Conservation (phyloP, 2,329 filamentous ascomycete genomes). For the Rhexocercosporidium sp. region DNA sequence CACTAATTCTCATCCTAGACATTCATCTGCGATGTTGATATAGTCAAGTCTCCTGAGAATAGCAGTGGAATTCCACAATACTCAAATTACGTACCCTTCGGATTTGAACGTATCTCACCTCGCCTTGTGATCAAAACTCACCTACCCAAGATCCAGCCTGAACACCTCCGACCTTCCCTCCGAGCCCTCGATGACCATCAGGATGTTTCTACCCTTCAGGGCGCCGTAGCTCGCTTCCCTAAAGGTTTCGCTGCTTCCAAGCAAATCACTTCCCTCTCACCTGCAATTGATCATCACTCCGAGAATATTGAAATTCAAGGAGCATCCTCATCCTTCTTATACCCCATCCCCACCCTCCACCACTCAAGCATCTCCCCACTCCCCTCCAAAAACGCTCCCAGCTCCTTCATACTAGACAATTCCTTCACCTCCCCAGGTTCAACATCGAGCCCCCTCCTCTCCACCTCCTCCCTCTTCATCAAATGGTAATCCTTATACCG, state of each 20-base stretch:
- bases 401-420: constrained; percentile 33
- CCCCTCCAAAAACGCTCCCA: constrained; percentile 29
- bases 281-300: not conserved
- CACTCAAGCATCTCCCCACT: constrained; percentile 32
- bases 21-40: too few species aligned
- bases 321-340: constrained; percentile 25
- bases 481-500: constrained; percentile 40
- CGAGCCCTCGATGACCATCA: not conserved
- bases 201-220: not conserved
- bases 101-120: too few species aligned
- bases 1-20: too few species aligned
- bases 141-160: too few species aligned
- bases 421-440: constrained; percentile 31
- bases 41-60: too few species aligned
- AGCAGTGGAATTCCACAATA: too few species aligned
- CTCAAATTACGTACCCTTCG: too few species aligned
- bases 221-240: not conserved
- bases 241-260: not conserved
- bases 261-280: not conserved
- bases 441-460: constrained; percentile 22
- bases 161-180: too few species aligned
- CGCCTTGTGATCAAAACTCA: too few species aligned
- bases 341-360: constrained; percentile 40
- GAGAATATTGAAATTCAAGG: not conserved
- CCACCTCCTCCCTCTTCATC: constrained; percentile 34